Percentiles rank a stretch among this genome's conserved stretches.
phyloP scores from a whole-genome alignment of 805 yeast species.

The Wickerhamiella azymoides region DNA sequence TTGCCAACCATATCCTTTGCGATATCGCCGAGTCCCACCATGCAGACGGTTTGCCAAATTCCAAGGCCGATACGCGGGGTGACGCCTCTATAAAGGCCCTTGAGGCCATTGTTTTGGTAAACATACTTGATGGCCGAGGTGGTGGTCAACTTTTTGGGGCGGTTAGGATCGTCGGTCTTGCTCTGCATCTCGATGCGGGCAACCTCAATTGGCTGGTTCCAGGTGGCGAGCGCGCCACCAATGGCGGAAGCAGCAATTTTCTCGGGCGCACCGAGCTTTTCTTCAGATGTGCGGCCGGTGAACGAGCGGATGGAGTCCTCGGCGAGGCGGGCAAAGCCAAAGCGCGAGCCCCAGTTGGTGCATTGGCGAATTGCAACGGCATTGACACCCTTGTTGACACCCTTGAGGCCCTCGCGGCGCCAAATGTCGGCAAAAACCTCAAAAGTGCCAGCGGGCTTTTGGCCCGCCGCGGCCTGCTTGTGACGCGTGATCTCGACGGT shows the following conservation, averaged over 20 bases:
- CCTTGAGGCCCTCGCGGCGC: conserved; percentile 75
- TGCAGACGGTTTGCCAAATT: conserved; percentile 96
- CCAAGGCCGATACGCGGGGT: conserved; percentile 95
- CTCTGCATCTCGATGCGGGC: conserved; percentile 97
- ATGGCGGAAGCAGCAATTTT: conserved; percentile 73
- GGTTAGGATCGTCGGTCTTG: conserved; percentile 81
- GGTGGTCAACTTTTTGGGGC: conserved; percentile 84
- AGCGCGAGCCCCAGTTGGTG: conserved; percentile 98
- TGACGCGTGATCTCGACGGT: conserved; percentile 92
- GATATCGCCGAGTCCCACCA: conserved; percentile 97
- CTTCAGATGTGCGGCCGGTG: conserved; percentile 44
- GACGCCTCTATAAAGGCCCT: conserved; percentile 91
- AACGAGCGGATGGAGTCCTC: conserved; percentile 64
- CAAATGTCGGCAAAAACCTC: conserved; percentile 78
- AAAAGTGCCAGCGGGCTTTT: conserved; percentile 58
- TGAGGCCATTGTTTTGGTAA: conserved; percentile 65
- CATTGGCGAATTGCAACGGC: conserved; percentile 98
- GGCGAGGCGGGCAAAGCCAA: conserved; percentile 82
- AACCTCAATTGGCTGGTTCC: conserved; percentile 99
- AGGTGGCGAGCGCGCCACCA: conserved; percentile 96
- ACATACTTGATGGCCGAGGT: conserved; percentile 66
- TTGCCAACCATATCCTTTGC: conserved; percentile 57
- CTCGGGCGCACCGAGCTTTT: conserved; percentile 57
- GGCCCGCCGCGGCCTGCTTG: conserved; percentile 61
- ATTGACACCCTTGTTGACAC: conserved; percentile 94